Evolutionary conservation across 306 rosid genomes (phyloP), one percentile per base, ranked within the genome.

Genomic region (Luffa aegyptiaca): DNA sequence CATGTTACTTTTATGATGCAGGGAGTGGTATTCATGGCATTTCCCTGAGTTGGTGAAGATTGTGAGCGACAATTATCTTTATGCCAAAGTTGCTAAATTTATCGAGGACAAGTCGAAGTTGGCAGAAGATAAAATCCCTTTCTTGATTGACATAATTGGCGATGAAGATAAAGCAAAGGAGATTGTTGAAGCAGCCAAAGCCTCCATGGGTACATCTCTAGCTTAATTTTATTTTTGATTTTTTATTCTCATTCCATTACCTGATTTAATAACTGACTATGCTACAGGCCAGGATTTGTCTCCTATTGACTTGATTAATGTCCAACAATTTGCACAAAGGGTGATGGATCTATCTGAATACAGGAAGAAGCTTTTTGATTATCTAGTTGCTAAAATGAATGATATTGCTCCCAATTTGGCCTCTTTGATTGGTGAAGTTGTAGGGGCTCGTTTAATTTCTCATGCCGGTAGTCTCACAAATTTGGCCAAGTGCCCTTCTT

Each of bases 21-120:
- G 99, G 82, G 99, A 95, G 82, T 95, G 99, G 99, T 95, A 91
- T 83, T 95, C 99, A 3, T 95, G 99, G 99, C 99, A 95, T 87
- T 95, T 95, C 80, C 99, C 99, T 17, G 99, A 95, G 48, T 83
- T 95, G 86, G 98, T 86, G 87, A 96, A 91, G 93, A 96, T 96
- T 58, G 89, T 96, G 55, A 91, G 85, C 72, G 99, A 93, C 85
- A 93, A 96, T 79, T 96, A 93, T 82, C 86, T 96, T 26, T 96
- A 91, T 85, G 96, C 97, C 17, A 90, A 89, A 88, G 86, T 90
- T 56, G 59, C 96, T n/a, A 96, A 93, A 79, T 93, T 5, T 77
- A 93, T 93, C 57, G 86, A 88, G 84, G 99, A 96, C 81, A 96
- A 96, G 56, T 49, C 97, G 31, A 90, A 83, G 89, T 79, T 96